phyloP scores from a whole-genome alignment of 768 basidiomycete genomes.

The Pholiota microspora region DNA sequence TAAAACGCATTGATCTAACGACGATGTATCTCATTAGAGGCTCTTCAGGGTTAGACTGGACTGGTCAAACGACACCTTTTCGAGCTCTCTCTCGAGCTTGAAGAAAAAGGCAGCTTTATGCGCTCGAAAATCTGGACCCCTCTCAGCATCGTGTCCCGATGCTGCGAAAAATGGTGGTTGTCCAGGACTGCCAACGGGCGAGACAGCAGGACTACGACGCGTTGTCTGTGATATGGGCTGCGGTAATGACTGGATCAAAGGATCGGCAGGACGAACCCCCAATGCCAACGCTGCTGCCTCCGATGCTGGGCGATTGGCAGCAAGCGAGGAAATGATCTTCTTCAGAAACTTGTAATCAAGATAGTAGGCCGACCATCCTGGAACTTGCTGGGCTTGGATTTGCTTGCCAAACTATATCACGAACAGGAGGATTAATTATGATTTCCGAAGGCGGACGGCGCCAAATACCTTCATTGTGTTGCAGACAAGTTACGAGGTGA shows the following conservation, averaged over 20 bases:
- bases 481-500: neutral
- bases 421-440: slow-evolving; percentile 10
- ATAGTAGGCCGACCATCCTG: slow-evolving; percentile 95
- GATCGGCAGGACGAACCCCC: slow-evolving; percentile 66
- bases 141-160: slow-evolving; percentile 63
- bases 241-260: slow-evolving; percentile 29
- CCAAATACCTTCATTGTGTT: slow-evolving; percentile 32
- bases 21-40: neutral
- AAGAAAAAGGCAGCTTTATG: slow-evolving; percentile 99
- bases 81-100: slow-evolving; percentile 94
- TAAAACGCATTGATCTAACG: slow-evolving; percentile 95
- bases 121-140: slow-evolving; percentile 86
- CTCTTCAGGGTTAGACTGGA: neutral
- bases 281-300: slow-evolving; percentile 87
- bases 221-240: slow-evolving; percentile 29
- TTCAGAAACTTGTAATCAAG: slow-evolving; percentile 98
- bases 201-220: slow-evolving; percentile 29
- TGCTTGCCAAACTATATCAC: slow-evolving; percentile 91
- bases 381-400: slow-evolving; percentile 93
- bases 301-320: slow-evolving; percentile 84
- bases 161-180: slow-evolving; percentile 60
- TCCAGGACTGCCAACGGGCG: slow-evolving; percentile 40
- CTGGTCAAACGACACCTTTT: slow-evolving; percentile 64
- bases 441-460: slow-evolving; percentile 3
- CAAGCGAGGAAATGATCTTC: slow-evolving; percentile 96